Base-by-base conservation (phyloP, 2,329 filamentous ascomycete genomes). In the Trichoderma afroharzianum region DNA sequence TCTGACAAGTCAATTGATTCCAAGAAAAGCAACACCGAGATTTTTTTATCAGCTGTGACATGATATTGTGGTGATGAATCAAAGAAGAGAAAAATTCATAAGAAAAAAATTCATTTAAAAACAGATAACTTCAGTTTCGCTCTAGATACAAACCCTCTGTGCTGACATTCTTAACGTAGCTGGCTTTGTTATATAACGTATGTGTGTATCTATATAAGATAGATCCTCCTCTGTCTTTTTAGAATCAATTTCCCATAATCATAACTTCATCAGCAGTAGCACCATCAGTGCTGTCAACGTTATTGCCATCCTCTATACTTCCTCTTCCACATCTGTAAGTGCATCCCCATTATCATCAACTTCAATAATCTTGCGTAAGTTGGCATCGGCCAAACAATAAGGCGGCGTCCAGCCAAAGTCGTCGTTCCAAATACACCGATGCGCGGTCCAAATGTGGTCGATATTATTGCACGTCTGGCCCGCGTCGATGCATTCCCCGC, bases 371-470 rank as follows among this genome's bases (percentile, higher is more conserved):
- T 4, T 28, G 7, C 32, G n/a, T 26, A 18, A 6, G 21, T 47
- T 32, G n/a, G 57, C 26, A 28, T 18, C 21, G 2, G 67, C 57
- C n/a, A 26, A n/a, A 11, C 50, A 18, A 21, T 28, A 62, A 5
- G 24, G 28, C 28, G 57, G 39, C 5, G 30, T n/a, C 3, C 2
- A 3, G 14, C 39, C 39, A 61, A 26, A 36, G 28, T 62, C n/a
- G 3, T 39, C 6, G 39, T 59, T 70, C 39, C 59, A 63, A 12
- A 32, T 30, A 58, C 71, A 72, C 4, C 3, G 33, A 33, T 72
- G 71, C 21, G 62, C 30, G 8, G 28, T 72, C 72, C 72, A 73
- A 6, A 21, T n/a, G n/a, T 73, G 69, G 11, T 15, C 9, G 33
- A 33, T 61, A 18, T 72, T 47, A 30, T 64, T 26, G 9, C 72